Base-by-base conservation (phyloP, 305 asterid species). In the Ilex paraguariensis region DNA sequence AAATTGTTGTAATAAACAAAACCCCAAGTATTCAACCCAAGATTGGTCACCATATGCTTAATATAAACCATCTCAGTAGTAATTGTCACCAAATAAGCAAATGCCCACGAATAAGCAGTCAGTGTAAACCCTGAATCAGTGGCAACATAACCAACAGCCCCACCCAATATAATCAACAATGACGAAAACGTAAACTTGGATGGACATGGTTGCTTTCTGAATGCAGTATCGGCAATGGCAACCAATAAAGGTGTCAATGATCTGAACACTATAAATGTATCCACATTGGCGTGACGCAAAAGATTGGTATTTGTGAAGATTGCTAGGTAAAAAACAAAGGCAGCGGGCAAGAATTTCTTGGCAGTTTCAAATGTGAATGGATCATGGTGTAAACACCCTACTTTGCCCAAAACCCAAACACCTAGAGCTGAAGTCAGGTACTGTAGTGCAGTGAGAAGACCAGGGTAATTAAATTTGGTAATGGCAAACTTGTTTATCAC, bases 21-120 rank as follows among this genome's bases (percentile, higher is more conserved):
- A 7, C 99, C 99, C 97, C 99, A 90, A 13, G 99, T 93, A 74
- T 83, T 90, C 83, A 93, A 72, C 16, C 96, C 99, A 12, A 93
- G 85, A 81, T 86, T 93, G 7, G 96, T 90, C 49, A 93, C 99
- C 95, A 93, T 93, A 67, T 90, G 98, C 81, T 93, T 93, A 62
- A 93, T 90, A 72, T 93, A 93, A 45, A 93, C 99, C 99, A 93
- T 93, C 76, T 93, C 97, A 0, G 97, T 90, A 1, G 99, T 93
- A 60, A 93, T 93, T 5, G 97, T 90, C 17, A 93, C 86, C 82
- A 93, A 59, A 72, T 93, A 93, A 0, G 97, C 97, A 57, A 87
- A 76, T 16, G 99, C 99, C 99, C 97, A 93, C 0, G 97, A 84
- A 66, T 90, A 93, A 0, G 96, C 96, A 21, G 95, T 89, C 70